Base-by-base conservation (phyloP, 805 yeast genomes). In the Kluyveromyces siamensis region DNA sequence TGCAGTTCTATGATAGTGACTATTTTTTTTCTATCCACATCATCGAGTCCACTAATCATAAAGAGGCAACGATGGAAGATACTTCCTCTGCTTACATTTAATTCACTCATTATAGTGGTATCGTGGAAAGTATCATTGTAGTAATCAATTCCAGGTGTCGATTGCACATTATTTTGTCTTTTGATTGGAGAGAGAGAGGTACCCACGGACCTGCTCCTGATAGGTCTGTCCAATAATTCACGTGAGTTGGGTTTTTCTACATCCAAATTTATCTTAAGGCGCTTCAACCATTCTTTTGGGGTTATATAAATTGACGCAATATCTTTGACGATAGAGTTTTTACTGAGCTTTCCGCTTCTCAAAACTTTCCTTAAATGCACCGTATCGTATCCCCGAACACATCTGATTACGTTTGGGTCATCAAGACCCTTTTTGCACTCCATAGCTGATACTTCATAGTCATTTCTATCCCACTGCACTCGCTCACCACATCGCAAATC, bases 331-430 rank as follows among this genome's bases (percentile, higher is more conserved):
- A 61, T 48, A 7, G 45, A 46, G 14, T 55, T 48, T 16, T 59
- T 59, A 1, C 52, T 52, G 14, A 60, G 43, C 11, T 44, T 42
- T 11, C 60, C 60, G 27, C 57, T 56, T 16, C 50, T 51, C 37
- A 50, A 58, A 21, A 61, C 52, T 43, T 59, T 65, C 50, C 57
- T 67, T 7, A 72, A 62, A 52, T 67, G 65, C 2, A 80, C 75
- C 0, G 72, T 66, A 57, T 81, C 80, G 56, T 69, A 83, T 0
- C 89, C 89, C 53, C 88, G 67, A 49, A 80, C 69, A 58, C 88
- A 83, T 44, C 71, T 62, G 7, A 82, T 72, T 0, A 53, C 53
- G 16, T 60, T 55, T 8, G 51, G 52, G 14, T 30, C 35, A 8
- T 61, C 56, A 1, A 55, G 50, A 3, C 46, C 9, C 9, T 16